phyloP scores from a whole-genome alignment of 768 basidiomycete species.

The Ramaria sp. region DNA sequence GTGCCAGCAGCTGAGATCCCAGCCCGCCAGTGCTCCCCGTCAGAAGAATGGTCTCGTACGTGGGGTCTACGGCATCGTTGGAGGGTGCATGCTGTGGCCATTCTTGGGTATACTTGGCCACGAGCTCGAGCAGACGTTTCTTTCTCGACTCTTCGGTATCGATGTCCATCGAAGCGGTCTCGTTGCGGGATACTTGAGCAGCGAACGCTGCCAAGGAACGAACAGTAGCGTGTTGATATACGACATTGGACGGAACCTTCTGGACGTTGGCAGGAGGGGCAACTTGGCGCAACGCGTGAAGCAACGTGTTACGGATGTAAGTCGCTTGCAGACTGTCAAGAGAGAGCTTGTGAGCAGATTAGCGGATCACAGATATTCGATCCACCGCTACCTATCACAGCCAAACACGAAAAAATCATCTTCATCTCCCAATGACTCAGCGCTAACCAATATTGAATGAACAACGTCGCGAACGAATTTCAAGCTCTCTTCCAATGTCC shows the following conservation, averaged over 20 bases:
- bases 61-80: constrained; percentile 3
- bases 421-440: not conserved
- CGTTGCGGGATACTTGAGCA: too few relatives aligned
- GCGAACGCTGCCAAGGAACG: too few relatives aligned
- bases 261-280: not conserved
- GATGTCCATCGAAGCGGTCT: too few relatives aligned
- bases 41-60: not conserved
- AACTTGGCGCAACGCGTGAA: constrained; percentile 21
- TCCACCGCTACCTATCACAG: not conserved
- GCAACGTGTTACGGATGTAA: too few relatives aligned
- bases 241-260: too few relatives aligned
- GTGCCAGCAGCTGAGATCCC: constrained; percentile 8
- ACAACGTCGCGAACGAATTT: constrained; percentile 1
- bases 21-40: constrained; percentile 12
- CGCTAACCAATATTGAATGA: not conserved
- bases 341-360: constrained; percentile 29
- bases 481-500: not conserved
- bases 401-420: too few relatives aligned
- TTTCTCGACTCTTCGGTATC: not conserved
- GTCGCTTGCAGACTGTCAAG: too few relatives aligned
- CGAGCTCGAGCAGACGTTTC: not conserved
- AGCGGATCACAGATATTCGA: not conserved
- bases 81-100: constrained; percentile 2
- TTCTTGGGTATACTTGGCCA: constrained; percentile 4
- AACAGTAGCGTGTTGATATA: too few relatives aligned